Conservation (phyloP, 2,329 filamentous ascomycete species). For the Alternaria tenuissima region DNA sequence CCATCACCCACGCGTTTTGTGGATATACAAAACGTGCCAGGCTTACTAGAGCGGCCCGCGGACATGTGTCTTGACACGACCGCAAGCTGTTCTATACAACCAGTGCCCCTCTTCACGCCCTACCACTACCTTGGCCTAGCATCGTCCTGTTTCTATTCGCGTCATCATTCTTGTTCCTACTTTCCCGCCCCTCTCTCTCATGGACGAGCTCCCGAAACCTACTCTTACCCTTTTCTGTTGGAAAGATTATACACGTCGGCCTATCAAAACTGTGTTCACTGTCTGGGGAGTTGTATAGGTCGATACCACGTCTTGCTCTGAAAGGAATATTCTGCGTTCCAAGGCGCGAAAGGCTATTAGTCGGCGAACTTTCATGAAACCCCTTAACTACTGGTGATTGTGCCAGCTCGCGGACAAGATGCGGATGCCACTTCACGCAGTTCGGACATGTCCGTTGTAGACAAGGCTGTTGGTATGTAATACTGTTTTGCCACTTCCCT, state of each 20-base stretch:
- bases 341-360: not conserved
- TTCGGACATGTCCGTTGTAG: constrained; percentile 20
- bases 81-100: not conserved
- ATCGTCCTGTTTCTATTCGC: not conserved
- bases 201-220: constrained; percentile 8
- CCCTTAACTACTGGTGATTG: not conserved
- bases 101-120: not conserved
- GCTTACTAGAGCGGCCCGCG: not conserved
- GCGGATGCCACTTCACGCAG: constrained; percentile 24
- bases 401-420: constrained; percentile 4
- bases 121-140: not conserved
- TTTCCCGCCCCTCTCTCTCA: not conserved
- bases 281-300: not conserved
- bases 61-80: not conserved
- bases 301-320: not conserved
- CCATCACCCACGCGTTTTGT: not conserved
- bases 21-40: not conserved
- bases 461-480: constrained; percentile 26
- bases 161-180: not conserved
- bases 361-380: not conserved
- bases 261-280: not conserved
- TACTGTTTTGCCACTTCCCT: constrained; percentile 11
- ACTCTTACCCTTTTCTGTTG: constrained; percentile 1
- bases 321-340: not conserved
- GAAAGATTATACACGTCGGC: constrained; percentile 1